Evolutionary conservation across 202 grass and related monocot genomes (phyloP), one percentile per base, ranked within the genome.

Genomic region (Panicum hallii): DNA sequence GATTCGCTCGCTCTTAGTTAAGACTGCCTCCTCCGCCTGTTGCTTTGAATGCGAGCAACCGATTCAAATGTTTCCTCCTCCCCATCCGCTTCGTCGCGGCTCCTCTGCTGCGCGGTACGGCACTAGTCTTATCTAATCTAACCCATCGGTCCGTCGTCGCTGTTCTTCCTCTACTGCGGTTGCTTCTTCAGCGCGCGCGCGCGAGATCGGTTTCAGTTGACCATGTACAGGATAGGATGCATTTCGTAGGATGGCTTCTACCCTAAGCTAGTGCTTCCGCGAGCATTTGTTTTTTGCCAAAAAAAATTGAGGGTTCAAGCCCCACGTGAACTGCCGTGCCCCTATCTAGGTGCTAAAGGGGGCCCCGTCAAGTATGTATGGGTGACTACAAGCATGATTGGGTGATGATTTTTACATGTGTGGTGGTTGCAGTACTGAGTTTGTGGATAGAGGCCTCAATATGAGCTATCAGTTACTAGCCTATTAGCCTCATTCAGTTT

Each of bases 161-260:
- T 36, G 38, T 2, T n/a, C 58, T 28, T 7, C 28, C 16, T 65
- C 19, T 14, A 1, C 52, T 5, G 73, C 52, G 72, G 46, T 16
- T 73, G 46, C 7, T 30, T 44, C 50, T 9, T 1, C 20, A 2
- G 22, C n/a, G 65, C 16, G 64, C 16, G 64, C 38, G 50, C 16
- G 64, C 17, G 53, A 61, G 41, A 48, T 82, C 67, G 79, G n/a
- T 72, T 79, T 72, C 15, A 14, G 67, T 60, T 82, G 32, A 68
- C 34, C 78, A 20, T n/a, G 6, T 41, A 43, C 20, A 9, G 15
- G 34, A 58, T 42, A 19, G 2, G 53, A 2, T 23, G 66, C 41
- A 23, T 69, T 40, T 7, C 16, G 52, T 13, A 5, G 28, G 61
- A 7, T 19, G 34, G 7, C 17, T 11, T 58, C 0, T 22, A 7